Evolutionary conservation across 495 filamentous ascomycete genomes (phyloP).

Genomic region (Penicillium waksmanii): DNA sequence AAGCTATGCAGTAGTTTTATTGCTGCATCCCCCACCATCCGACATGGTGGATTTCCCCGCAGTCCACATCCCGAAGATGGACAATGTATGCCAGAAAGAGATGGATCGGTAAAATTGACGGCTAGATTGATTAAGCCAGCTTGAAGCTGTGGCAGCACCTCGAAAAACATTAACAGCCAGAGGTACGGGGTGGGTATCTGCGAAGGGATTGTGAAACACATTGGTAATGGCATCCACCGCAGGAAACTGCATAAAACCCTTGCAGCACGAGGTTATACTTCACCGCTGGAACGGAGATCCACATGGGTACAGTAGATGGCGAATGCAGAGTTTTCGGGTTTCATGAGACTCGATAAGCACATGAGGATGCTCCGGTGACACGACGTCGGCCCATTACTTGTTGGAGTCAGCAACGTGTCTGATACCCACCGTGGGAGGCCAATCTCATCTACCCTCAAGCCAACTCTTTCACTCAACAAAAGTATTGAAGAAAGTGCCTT

Average conservation of each 20-base stretch:
- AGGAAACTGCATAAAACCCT: conserved; percentile 1
- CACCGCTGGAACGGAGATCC: background rate
- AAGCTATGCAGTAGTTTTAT: background rate
- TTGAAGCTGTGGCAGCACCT: background rate
- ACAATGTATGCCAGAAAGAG: background rate
- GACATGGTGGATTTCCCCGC: background rate
- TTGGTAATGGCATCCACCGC: background rate
- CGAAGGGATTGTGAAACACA: background rate
- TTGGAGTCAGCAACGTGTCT: conserved; percentile 9
- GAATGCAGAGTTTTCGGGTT: background rate
- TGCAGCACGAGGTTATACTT: background rate
- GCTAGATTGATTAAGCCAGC: background rate
- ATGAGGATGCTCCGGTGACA: conserved; percentile 12
- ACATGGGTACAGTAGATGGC: background rate
- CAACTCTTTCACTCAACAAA: background rate
- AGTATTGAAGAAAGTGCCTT: background rate
- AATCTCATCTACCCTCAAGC: conserved; percentile 9
- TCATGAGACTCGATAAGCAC: conserved; percentile 2
- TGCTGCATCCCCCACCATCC: conserved; percentile 19
- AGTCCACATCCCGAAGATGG: conserved; percentile 24
- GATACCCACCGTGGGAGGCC: conserved; percentile 18
- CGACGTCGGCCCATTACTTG: conserved; percentile 17
- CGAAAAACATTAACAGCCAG: background rate
- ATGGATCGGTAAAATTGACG: background rate
- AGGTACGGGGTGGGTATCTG: background rate